Conservation (phyloP, 805 yeast genomes). For the Saturnispora serradocipensis region DNA sequence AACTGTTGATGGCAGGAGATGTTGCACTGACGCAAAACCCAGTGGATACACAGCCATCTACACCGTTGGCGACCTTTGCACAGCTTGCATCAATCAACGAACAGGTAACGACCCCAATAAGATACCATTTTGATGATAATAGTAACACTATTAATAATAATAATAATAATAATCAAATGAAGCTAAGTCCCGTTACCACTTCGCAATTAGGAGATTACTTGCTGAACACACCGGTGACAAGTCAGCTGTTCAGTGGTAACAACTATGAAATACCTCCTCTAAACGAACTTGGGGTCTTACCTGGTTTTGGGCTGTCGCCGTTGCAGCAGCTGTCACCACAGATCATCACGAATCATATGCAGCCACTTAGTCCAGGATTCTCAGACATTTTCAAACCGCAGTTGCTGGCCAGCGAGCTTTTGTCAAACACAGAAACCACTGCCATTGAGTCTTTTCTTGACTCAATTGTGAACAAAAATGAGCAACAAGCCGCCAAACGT, state of each 20-base stretch:
- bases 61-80: background rate
- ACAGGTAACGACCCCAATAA: conserved; percentile 1
- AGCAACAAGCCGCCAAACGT: background rate
- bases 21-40: background rate
- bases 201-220: background rate
- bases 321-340: background rate
- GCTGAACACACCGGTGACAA: background rate
- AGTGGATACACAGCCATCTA: background rate
- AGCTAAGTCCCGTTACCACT: background rate
- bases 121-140: background rate
- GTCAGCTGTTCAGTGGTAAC: background rate
- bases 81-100: conserved; percentile 1
- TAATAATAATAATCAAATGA: background rate
- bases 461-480: conserved; percentile 27
- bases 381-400: background rate
- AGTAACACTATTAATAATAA: background rate
- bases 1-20: conserved; percentile 24
- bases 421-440: conserved; percentile 27
- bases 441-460: conserved; percentile 30
- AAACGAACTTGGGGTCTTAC: background rate
- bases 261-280: background rate
- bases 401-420: conserved; percentile 17
- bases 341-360: background rate
- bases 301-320: background rate
- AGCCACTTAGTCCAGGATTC: background rate